Evolutionary conservation across 177 flowering plant genomes (phyloP).

Genomic region (Vitis hybrid): DNA sequence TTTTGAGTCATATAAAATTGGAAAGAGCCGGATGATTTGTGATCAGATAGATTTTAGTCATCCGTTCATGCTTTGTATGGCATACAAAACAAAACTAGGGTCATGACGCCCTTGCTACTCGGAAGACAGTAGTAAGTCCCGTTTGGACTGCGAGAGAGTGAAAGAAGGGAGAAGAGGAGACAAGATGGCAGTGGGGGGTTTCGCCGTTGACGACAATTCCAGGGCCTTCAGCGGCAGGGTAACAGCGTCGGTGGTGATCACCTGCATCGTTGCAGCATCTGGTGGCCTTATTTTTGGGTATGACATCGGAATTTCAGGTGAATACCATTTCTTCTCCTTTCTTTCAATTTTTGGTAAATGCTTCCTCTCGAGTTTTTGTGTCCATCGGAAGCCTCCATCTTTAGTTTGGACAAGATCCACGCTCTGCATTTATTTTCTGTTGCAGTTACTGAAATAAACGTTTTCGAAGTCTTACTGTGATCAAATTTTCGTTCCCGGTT

Average conservation of each 20-base stretch:
- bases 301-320: constrained; percentile 50
- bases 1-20: no score
- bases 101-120: no score
- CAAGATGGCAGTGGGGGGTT: constrained; percentile 30
- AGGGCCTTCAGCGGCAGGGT: constrained; percentile 17
- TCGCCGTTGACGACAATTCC: constrained; percentile 15
- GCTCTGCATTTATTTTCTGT: no score
- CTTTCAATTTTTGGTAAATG: not conserved
- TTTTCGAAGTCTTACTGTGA: no score
- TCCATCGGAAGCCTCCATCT: not conserved
- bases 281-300: constrained; percentile 50
- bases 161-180: not conserved
- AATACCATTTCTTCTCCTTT: not conserved
- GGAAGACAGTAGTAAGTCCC: not conserved
- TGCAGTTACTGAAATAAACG: no score
- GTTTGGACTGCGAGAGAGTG: not conserved
- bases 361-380: not conserved
- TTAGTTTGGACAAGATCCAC: no score
- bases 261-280: constrained; percentile 44
- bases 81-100: no score
- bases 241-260: constrained; percentile 35
- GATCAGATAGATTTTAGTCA: no score
- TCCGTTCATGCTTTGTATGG: no score
- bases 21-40: no score
- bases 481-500: no score